Conservation (phyloP, 345 rosid species). For the Citrus sinensis region DVS_A1.0 CM039168.1:29965501-29966000, state of each 20-base stretch:
- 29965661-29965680: slow-evolving; percentile 79
- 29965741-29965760: not conserved
- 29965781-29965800: not conserved
- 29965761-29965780: not conserved
- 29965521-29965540: slow-evolving; percentile 49
- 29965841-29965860: too few species aligned
- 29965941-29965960: not conserved
- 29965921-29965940: too few species aligned
- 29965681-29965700: slow-evolving; percentile 40
- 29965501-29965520: slow-evolving; percentile 91
- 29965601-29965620: slow-evolving; percentile 12
- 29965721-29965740: not conserved
- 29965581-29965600: not conserved
- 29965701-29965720: not conserved
- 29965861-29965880: too few species aligned
- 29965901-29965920: too few species aligned
- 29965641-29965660: slow-evolving; percentile 87
- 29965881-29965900: too few species aligned
- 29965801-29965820: too few species aligned
- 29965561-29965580: not conserved
- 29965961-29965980: not conserved
- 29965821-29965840: too few species aligned
- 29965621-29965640: slow-evolving; percentile 75
- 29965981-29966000: not conserved
- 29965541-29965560: not conserved